Percentiles rank a stretch among this genome's conserved stretches.
Conservation (phyloP, 2,329 filamentous ascomycete species). For the Diplodia mutila region DNA sequence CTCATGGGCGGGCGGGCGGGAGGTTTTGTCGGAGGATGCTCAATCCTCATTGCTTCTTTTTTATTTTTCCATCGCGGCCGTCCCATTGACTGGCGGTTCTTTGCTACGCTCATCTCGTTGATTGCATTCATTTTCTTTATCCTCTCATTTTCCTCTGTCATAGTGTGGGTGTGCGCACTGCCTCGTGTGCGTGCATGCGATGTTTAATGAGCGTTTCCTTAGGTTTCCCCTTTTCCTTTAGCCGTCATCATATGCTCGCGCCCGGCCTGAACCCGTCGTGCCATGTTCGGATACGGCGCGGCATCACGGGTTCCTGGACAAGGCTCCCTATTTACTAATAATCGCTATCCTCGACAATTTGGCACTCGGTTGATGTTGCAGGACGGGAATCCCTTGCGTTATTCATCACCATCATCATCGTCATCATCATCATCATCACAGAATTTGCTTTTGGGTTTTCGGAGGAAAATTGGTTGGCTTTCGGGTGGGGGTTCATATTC, state of each 20-base stretch:
- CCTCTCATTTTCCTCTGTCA: conserved; percentile 11
- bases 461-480: conserved; percentile 14
- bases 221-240: conserved; percentile 5
- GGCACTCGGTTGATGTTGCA: conserved; percentile 16
- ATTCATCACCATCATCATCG: conserved; percentile 2
- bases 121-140: conserved; percentile 8
- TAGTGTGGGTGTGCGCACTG: conserved; percentile 13
- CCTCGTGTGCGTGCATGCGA: conserved; percentile 20
- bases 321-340: conserved; percentile 13
- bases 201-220: conserved; percentile 25
- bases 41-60: background rate
- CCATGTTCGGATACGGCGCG: background rate
- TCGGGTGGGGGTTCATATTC: background rate
- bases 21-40: background rate
- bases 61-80: background rate
- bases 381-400: conserved; percentile 17
- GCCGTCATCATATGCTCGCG: conserved; percentile 4
- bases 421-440: conserved; percentile 4
- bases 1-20: background rate
- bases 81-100: conserved; percentile 5
- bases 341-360: conserved; percentile 1
- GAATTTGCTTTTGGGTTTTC: conserved; percentile 10
- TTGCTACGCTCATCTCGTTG: conserved; percentile 1
- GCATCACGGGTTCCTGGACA: background rate
- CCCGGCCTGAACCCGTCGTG: background rate